phyloP scores from a whole-genome alignment of 2,329 filamentous ascomycete genomes.

The Dothistroma septosporum region DNA sequence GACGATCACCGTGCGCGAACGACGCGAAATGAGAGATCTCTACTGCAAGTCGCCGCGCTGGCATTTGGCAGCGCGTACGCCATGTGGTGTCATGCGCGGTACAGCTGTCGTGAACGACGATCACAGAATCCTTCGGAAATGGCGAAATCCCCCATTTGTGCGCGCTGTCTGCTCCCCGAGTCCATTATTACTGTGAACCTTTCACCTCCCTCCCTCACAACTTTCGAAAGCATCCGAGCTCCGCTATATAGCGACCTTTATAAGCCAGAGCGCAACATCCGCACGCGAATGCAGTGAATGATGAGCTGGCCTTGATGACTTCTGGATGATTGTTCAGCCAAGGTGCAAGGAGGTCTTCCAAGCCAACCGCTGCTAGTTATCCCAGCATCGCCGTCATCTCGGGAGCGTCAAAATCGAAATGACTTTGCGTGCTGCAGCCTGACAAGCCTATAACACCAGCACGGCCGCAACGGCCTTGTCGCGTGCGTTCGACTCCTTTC shows the following conservation, averaged over 20 bases:
- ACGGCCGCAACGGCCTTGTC: not conserved
- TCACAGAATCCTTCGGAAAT: not conserved
- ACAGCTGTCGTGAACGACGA: not conserved
- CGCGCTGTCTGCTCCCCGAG: too few species aligned
- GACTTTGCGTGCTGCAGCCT: not conserved
- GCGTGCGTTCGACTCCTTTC: not conserved
- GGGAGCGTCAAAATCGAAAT: not conserved
- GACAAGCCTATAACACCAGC: not conserved
- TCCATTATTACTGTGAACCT: too few species aligned
- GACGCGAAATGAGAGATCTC: not conserved
- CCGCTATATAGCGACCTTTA: not conserved
- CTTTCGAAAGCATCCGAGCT: not conserved
- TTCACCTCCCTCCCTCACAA: too few species aligned
- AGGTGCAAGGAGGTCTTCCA: not conserved
- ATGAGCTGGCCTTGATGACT: not conserved
- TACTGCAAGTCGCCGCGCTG: not conserved
- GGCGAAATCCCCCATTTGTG: not conserved
- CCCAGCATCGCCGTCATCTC: constrained; percentile 1
- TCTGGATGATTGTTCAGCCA: not conserved
- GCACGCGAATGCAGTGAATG: not conserved
- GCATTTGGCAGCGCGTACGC: not conserved
- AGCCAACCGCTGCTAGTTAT: not conserved
- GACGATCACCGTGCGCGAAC: not conserved
- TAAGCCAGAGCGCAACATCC: not conserved
- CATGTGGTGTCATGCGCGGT: not conserved